Evolutionary conservation across 1,284 basidiomycete genomes (phyloP), one percentile per base, ranked within the genome.

Genomic region (Melampsora abietis-canadensis): DNA sequence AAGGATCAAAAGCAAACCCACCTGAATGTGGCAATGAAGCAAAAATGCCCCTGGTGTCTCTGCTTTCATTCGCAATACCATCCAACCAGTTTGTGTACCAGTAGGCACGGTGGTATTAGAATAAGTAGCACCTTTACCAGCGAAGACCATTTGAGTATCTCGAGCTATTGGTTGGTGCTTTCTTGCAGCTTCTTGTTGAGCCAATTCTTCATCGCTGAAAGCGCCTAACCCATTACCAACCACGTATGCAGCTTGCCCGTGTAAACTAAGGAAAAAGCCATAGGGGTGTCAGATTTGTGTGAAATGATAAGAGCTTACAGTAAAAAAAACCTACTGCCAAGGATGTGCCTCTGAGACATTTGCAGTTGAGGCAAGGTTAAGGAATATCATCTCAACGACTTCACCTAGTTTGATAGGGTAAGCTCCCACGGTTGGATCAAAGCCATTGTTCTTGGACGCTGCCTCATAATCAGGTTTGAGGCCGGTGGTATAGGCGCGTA

Each of bases 11-110:
- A 10, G n/a, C 31, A 21, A 57, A 40, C 68, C 30, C 34, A 72
- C 68, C 48, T 73, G 70, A 44, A 46, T 65, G 40, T 73, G 70
- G 47, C 70, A 73, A 60, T 73, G 70, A n/a, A 73, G 34, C 21
- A 73, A 48, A 57, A 73, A 73, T 30, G 70, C 70, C 3, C 70
- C 70, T 2, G 70, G 51, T 31, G 62, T 73, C 54, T 59, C 24
- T 15, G 70, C 63, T 34, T 40, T 47, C 51, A 73, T 57, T 51
- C 70, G 31, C 37, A 73, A n/a, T 19, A 73, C 70, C 62, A 73
- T 51, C 70, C 70, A 73, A 30, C 70, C 70, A 19, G 63, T 59
- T 34, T 44, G 47, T 15, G 63, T 66, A 27, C 62, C 70, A 34
- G 46, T 24, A 14, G 70, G 51, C 5, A 73, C 70, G 2, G 47